These are phyloP conservation scores for Carex kokanica DNA, from an alignment of 176 grass and related monocot species.

Conservation along the genomic window DNA sequence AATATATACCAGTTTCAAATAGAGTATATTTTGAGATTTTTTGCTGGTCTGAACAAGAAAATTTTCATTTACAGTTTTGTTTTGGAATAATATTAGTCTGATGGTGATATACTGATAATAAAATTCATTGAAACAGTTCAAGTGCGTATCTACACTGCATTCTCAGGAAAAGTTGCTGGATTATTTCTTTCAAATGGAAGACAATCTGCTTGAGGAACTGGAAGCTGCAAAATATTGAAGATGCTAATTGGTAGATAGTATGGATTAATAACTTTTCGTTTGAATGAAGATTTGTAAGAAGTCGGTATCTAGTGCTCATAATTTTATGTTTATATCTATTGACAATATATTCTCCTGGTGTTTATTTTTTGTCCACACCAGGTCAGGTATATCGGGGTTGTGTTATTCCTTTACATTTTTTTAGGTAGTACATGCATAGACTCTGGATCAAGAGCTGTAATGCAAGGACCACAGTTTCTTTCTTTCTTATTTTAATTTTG, in stretches of 20 bases:
- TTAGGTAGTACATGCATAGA: too few relatives aligned
- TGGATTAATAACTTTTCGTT: background rate
- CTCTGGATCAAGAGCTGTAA: background rate
- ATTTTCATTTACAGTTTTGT: background rate
- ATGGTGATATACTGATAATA: conserved; percentile 15
- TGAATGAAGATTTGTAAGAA: background rate
- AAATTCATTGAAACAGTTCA: conserved; percentile 53
- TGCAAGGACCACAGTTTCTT: background rate
- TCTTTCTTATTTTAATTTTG: background rate
- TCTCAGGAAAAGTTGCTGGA: conserved; percentile 39
- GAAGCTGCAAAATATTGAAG: background rate
- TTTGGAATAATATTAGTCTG: conserved; percentile 10
- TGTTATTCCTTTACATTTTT: too few relatives aligned
- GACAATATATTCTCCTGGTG: background rate
- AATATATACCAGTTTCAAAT: background rate
- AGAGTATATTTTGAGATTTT: background rate
- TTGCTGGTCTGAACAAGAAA: background rate
- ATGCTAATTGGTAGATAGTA: background rate
- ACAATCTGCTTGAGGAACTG: background rate
- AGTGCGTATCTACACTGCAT: conserved; percentile 53
- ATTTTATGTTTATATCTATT: too few relatives aligned
- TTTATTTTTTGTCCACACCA: background rate
- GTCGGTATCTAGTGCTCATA: background rate
- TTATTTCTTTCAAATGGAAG: background rate
- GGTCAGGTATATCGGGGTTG: too few relatives aligned